phyloP scores from a whole-genome alignment of 345 rosid genomes.

The Aquilaria yunnanensis region DNA sequence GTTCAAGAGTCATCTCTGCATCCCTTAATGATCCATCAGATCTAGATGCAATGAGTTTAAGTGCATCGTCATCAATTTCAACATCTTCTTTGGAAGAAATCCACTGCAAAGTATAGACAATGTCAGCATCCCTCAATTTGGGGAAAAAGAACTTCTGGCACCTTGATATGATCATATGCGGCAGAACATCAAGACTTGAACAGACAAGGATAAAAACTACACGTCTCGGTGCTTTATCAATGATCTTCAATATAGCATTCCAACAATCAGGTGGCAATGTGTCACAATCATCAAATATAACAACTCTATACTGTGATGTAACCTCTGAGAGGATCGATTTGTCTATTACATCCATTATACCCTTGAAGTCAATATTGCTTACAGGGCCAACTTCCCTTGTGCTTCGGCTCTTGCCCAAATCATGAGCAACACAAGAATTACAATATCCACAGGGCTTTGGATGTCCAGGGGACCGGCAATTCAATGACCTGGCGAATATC shows the following conservation, averaged over 20 bases:
- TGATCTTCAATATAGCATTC: slow-evolving; percentile 71
- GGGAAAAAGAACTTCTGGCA: slow-evolving; percentile 98
- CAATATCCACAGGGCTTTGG: slow-evolving; percentile 83
- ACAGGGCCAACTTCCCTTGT: slow-evolving; percentile 82
- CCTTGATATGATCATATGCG: slow-evolving; percentile 86
- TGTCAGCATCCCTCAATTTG: slow-evolving; percentile 85
- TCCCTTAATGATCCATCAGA: slow-evolving; percentile 98
- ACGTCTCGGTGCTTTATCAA: slow-evolving; percentile 71
- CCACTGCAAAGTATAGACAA: slow-evolving; percentile 65
- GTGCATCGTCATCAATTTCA: slow-evolving; percentile 69
- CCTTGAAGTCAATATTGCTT: slow-evolving; percentile 62
- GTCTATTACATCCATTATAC: slow-evolving; percentile 63
- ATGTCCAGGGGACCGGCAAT: slow-evolving; percentile 68
- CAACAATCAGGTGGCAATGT: slow-evolving; percentile 72
- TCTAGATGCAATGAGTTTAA: slow-evolving; percentile 88
- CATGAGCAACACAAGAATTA: slow-evolving; percentile 65
- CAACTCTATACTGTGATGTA: slow-evolving; percentile 53
- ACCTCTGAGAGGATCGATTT: slow-evolving; percentile 33
- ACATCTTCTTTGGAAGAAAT: slow-evolving; percentile 69
- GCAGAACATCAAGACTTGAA: slow-evolving; percentile 84
- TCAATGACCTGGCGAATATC: slow-evolving; percentile 80
- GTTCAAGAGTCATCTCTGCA: slow-evolving; percentile 95
- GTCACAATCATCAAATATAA: slow-evolving; percentile 84
- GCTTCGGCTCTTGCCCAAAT: slow-evolving; percentile 61
- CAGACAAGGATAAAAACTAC: slow-evolving; percentile 82